phyloP scores from a whole-genome alignment of 2,329 filamentous ascomycete genomes.

The Dactylonectria macrodidyma region DNA sequence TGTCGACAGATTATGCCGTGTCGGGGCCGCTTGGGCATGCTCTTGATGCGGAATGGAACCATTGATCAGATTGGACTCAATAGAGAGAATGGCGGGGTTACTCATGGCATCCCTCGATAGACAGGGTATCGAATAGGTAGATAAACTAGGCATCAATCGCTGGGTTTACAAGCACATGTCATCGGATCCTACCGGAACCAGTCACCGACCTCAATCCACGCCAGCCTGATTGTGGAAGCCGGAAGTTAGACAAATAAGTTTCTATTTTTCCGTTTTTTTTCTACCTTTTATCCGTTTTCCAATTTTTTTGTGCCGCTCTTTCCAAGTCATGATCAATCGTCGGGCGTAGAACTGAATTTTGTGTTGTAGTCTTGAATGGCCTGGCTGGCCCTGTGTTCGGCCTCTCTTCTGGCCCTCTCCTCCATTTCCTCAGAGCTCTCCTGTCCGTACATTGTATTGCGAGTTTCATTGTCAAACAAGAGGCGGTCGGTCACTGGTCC shows the following conservation, averaged over 20 bases:
- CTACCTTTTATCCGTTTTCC: not conserved
- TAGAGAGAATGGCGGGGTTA: too few species aligned
- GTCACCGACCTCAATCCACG: not conserved
- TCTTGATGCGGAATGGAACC: conserved; percentile 46
- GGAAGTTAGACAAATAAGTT: not conserved
- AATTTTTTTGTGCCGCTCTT: not conserved
- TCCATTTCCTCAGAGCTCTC: not conserved
- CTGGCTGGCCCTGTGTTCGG: not conserved
- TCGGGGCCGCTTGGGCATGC: conserved; percentile 52
- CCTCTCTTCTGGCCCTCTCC: not conserved
- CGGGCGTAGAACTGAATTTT: not conserved
- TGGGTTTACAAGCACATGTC: not conserved
- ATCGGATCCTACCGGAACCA: not conserved
- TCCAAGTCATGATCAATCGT: not conserved
- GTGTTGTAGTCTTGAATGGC: not conserved
- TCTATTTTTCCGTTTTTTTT: not conserved
- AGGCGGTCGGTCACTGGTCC: conserved; percentile 20
- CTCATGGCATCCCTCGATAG: too few species aligned
- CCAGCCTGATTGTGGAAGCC: not conserved
- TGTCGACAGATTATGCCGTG: conserved; percentile 53
- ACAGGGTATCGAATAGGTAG: too few species aligned
- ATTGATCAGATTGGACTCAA: conserved; percentile 22
- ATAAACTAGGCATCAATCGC: too few species aligned
- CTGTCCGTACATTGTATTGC: not conserved
- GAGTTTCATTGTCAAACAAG: too few species aligned